Percentiles rank a stretch among this genome's conserved stretches.
These are phyloP conservation scores for Gymnopilus dilepis DNA, from an alignment of 768 basidiomycete genomes.

Conservation along the genomic window DNA sequence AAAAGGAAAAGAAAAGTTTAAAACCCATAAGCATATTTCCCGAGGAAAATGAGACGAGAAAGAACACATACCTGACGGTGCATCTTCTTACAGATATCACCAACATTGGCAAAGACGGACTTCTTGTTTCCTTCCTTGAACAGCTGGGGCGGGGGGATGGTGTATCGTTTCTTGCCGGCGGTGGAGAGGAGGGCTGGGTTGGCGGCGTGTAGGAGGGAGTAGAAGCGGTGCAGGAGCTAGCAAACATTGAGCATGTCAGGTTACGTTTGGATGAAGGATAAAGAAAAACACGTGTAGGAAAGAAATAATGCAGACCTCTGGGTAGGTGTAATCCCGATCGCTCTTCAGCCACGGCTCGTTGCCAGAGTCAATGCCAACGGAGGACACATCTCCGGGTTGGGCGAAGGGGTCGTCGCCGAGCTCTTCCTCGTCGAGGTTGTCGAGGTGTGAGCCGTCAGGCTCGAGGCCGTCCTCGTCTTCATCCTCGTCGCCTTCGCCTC, in stretches of 20 bases:
- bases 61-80: slow-evolving; percentile 66
- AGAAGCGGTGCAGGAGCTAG: slow-evolving; percentile 93
- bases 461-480: slow-evolving; percentile 59
- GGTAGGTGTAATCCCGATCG: slow-evolving; percentile 96
- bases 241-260: slow-evolving; percentile 12
- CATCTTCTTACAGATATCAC: slow-evolving; percentile 98
- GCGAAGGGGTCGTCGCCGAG: slow-evolving; percentile 91
- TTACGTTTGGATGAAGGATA: no score
- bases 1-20: not conserved
- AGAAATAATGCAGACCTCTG: slow-evolving; percentile 65
- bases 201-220: slow-evolving; percentile 86
- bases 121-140: slow-evolving; percentile 97
- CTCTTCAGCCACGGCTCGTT: slow-evolving; percentile 90
- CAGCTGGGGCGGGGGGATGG: slow-evolving; percentile 94
- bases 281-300: not conserved
- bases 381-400: slow-evolving; percentile 54
- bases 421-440: slow-evolving; percentile 79
- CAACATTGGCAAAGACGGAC: slow-evolving; percentile 94
- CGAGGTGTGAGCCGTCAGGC: slow-evolving; percentile 64
- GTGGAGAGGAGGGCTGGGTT: slow-evolving; percentile 88
- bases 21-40: not conserved
- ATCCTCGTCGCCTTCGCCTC: slow-evolving; percentile 52
- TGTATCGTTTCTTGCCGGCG: slow-evolving; percentile 91
- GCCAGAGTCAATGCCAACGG: slow-evolving; percentile 70
- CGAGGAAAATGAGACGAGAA: not conserved